These are phyloP conservation scores for Acer negundo DNA, from an alignment of 345 rosid species.

Conservation along the genomic window DNA sequence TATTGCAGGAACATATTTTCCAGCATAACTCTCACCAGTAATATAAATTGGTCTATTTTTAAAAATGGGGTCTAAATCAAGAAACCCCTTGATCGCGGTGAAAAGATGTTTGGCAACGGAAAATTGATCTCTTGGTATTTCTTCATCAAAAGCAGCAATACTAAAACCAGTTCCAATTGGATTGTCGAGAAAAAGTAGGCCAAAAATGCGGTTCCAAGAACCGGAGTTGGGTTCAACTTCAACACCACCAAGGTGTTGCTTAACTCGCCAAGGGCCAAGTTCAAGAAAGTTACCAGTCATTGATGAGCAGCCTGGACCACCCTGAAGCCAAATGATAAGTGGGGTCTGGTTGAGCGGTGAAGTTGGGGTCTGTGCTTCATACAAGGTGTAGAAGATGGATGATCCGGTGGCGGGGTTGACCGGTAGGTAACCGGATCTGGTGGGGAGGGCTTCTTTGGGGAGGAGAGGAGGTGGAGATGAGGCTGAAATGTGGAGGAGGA, in stretches of 20 bases:
- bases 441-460: constrained; percentile 70
- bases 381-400: constrained; percentile 74
- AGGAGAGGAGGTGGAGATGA: constrained; percentile 32
- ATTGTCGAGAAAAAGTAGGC: constrained; percentile 72
- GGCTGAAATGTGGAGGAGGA: constrained; percentile 11
- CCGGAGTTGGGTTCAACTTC: constrained; percentile 51
- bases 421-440: constrained; percentile 81
- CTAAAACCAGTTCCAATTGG: constrained; percentile 92
- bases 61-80: constrained; percentile 43
- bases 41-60: constrained; percentile 58
- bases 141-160: constrained; percentile 52
- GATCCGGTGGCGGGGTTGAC: constrained; percentile 51
- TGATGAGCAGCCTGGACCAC: constrained; percentile 95
- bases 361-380: constrained; percentile 66
- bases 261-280: constrained; percentile 80
- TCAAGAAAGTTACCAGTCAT: constrained; percentile 85
- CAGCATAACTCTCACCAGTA: constrained; percentile 86
- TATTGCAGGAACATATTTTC: constrained; percentile 77
- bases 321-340: constrained; percentile 83
- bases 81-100: constrained; percentile 51
- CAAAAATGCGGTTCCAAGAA: constrained; percentile 83
- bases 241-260: constrained; percentile 21
- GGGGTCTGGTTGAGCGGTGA: constrained; percentile 56
- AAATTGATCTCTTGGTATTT: constrained; percentile 64
- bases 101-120: constrained; percentile 66